Evolutionary conservation across 345 rosid species (phyloP).

Genomic region (Citrus sp.): DNA sequence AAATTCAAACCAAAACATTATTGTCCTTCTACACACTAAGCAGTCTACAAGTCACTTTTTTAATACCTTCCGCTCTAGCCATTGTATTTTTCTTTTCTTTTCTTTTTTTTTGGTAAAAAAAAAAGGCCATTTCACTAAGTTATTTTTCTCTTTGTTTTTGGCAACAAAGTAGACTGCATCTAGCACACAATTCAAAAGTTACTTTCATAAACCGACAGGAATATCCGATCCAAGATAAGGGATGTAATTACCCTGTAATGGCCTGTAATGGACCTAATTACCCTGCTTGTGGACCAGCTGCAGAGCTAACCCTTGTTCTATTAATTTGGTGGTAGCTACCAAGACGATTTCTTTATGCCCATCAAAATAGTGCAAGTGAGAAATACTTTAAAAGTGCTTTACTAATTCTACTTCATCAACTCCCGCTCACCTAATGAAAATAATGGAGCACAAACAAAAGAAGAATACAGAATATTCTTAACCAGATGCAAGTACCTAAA

Average conservation of each 20-base stretch:
- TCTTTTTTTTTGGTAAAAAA: no score
- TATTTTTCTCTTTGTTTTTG: not conserved
- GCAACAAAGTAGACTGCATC: not conserved
- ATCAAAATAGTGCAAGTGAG: not conserved
- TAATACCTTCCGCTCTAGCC: not conserved
- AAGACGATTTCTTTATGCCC: no score
- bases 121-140: not conserved
- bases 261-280: no score
- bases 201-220: not conserved
- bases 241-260: no score
- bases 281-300: no score
- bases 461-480: not conserved
- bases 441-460: not conserved
- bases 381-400: not conserved
- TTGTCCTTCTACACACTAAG: not conserved
- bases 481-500: constrained; percentile 42
- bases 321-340: no score
- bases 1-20: not conserved
- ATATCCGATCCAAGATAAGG: no score
- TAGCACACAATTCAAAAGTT: not conserved
- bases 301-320: no score
- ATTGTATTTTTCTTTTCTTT: not conserved
- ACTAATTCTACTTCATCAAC: not conserved
- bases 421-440: constrained; percentile 3
- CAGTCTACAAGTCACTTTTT: not conserved